A percentile compares a stretch with the other conserved stretches of the same genome.
phyloP scores from a whole-genome alignment of 2,329 filamentous ascomycete species.

The Thielaviopsis euricoi region DNA sequence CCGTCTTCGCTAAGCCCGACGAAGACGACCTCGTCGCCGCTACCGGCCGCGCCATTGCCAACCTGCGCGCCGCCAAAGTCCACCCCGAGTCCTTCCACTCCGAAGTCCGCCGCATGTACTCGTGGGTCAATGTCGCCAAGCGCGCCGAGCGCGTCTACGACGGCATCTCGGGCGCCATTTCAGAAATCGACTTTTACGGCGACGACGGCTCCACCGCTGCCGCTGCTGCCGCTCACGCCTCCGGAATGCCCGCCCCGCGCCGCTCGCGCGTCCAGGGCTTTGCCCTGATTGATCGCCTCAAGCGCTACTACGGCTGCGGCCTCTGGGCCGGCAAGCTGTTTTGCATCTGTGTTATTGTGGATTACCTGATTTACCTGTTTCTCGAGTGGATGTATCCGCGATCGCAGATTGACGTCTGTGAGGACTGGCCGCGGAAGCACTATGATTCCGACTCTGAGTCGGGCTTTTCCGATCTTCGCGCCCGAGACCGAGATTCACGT shows the following conservation, averaged over 20 bases:
- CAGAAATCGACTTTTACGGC: slow-evolving; percentile 67
- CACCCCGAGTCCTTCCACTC: slow-evolving; percentile 91
- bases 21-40: slow-evolving; percentile 87
- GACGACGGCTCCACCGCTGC: slow-evolving; percentile 3
- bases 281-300: slow-evolving; percentile 82
- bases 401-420: slow-evolving; percentile 72
- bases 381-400: slow-evolving; percentile 78
- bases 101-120: slow-evolving; percentile 96
- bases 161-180: slow-evolving; percentile 74
- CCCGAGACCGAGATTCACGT: slow-evolving; percentile 4
- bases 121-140: slow-evolving; percentile 87
- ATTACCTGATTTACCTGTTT: slow-evolving; percentile 80
- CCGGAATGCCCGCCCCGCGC: slow-evolving; percentile 37
- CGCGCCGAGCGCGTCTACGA: slow-evolving; percentile 92
- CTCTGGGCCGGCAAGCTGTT: slow-evolving; percentile 98
- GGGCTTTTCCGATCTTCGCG: slow-evolving; percentile 1
- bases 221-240: slow-evolving; percentile 39
- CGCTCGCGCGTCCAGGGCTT: slow-evolving; percentile 66
- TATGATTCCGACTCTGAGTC: slow-evolving; percentile 10
- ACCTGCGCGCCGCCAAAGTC: slow-evolving; percentile 70
- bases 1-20: slow-evolving; percentile 88
- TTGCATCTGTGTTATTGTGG: slow-evolving; percentile 82
- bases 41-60: slow-evolving; percentile 75
- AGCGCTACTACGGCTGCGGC: slow-evolving; percentile 93
- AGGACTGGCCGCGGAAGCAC: slow-evolving; percentile 75